A percentile compares a stretch with the other conserved stretches of the same genome.
Conservation (phyloP, 78 protist genomes). For the Chrysochromulina parva region DNA sequence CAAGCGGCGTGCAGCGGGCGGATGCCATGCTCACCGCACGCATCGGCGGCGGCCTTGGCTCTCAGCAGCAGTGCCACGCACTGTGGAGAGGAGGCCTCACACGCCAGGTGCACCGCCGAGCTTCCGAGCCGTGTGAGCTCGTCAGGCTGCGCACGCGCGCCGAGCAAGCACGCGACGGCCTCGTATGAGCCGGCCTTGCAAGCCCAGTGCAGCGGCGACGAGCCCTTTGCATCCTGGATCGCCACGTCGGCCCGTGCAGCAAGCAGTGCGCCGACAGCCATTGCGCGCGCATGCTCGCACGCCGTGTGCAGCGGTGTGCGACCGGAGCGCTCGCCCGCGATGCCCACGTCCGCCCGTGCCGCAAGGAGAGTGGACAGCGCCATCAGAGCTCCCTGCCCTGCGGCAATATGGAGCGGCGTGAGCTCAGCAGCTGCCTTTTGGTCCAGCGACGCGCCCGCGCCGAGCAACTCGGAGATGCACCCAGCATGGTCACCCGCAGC, state of each 20-base stretch:
- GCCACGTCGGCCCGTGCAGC: background rate
- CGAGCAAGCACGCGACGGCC: background rate
- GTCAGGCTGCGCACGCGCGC: background rate
- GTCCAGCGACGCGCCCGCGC: background rate
- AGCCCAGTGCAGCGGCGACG: slow-evolving; percentile 21
- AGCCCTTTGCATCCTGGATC: background rate
- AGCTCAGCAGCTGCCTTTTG: background rate
- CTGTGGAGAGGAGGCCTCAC: background rate
- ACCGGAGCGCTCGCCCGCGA: background rate
- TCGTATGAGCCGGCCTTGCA: background rate
- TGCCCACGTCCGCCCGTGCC: background rate
- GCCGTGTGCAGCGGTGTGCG: background rate
- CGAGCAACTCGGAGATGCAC: background rate
- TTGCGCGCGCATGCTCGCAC: background rate
- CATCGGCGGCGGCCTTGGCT: background rate
- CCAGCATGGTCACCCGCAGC: background rate
- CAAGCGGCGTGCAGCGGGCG: background rate
- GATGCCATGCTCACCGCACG: background rate
- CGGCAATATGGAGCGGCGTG: background rate
- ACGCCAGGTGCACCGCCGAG: background rate
- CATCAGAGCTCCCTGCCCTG: background rate
- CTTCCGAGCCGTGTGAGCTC: too few relatives aligned
- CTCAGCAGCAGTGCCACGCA: background rate
- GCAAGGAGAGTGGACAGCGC: background rate
- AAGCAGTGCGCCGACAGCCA: background rate